Base-by-base conservation (phyloP, 805 yeast genomes). In the Metschnikowia shivogae region DNA sequence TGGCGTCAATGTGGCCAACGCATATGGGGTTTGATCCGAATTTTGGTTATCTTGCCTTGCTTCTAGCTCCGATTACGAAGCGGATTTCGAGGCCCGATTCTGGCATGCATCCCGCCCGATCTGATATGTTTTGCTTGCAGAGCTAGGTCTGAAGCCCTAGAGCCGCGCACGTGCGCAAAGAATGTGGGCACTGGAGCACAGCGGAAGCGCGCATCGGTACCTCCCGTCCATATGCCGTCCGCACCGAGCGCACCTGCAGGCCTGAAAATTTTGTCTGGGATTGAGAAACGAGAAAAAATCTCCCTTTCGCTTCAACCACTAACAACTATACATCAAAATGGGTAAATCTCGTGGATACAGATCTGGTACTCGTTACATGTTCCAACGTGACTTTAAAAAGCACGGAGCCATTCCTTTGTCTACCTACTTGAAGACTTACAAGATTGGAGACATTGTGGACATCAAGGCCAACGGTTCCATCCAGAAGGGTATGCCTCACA, bases 401-500 rank as follows among this genome's bases (percentile, higher is more conserved):
- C 95, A 92, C 79, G 99, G 99, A 76, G 76, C 84, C 65, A 80
- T 89, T 70, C 83, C 96, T 60, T 79, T 93, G 82, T 87, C 97
- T 62, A 87, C 95, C 72, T 93, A 92, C 93, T 78, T 93, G 81
- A 89, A 88, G 86, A 78, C 82, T 72, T 93, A 93, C 95, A 89
- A 83, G 78, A 97, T 93, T 67, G 99, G 99, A 71, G 99, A 93
- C 77, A 92, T 93, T 67, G 99, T 93, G 70, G 99, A 93, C 78
- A 90, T 93, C 82, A 92, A 88, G 81, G 99, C 95, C 76, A 93
- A 93, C 75, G 97, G 97, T 83, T 82, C 99, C 62, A 81, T 90
- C 82, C 98, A 93, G 76, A 90, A 92, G 86, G 97, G 98, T 88
- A 89, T 93, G 97, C 99, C 99, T 75, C 96, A 89, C 89, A 93